Conservation (phyloP, 352 stramenopile species). For the Pythium biforme region DNA sequence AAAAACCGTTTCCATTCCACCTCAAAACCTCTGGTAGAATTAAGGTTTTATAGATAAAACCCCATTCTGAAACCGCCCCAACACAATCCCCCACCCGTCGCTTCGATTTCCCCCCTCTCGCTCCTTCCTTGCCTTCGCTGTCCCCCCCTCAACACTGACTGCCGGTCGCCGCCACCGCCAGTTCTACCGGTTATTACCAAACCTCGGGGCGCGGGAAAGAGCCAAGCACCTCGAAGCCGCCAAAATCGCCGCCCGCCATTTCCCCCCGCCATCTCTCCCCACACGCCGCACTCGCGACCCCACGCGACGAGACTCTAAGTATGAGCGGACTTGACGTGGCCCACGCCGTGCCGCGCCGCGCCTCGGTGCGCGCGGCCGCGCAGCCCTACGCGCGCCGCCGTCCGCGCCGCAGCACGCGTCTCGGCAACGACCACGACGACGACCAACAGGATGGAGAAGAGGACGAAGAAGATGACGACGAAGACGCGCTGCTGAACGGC, state of each 20-base stretch:
- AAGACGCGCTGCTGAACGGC: too few relatives aligned
- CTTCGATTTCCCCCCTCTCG: conserved; percentile 11
- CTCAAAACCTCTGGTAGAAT: background rate
- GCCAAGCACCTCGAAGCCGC: background rate
- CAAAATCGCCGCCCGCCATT: conserved; percentile 13
- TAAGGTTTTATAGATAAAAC: conserved; percentile 20
- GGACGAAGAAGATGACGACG: background rate
- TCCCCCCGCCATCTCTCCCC: conserved; percentile 7
- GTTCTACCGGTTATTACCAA: conserved; percentile 32
- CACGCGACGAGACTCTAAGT: too few relatives aligned
- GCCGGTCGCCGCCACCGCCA: conserved; percentile 6
- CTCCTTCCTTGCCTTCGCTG: conserved; percentile 15
- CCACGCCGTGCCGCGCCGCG: background rate
- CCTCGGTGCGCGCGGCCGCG: conserved; percentile 15
- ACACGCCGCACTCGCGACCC: background rate
- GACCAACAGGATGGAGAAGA: conserved; percentile 19
- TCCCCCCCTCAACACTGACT: conserved; percentile 22
- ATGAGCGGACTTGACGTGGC: conserved; percentile 28
- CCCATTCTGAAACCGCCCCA: conserved; percentile 11
- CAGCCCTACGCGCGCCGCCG: conserved; percentile 27
- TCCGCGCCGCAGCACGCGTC: conserved; percentile 35
- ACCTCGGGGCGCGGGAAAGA: conserved; percentile 18
- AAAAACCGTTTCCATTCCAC: conserved; percentile 17
- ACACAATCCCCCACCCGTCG: conserved; percentile 16
- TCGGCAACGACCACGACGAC: conserved; percentile 30